Evolutionary conservation across 805 yeast genomes (phyloP).

Genomic region (Saccharomyces kudriavzevii): DNA sequence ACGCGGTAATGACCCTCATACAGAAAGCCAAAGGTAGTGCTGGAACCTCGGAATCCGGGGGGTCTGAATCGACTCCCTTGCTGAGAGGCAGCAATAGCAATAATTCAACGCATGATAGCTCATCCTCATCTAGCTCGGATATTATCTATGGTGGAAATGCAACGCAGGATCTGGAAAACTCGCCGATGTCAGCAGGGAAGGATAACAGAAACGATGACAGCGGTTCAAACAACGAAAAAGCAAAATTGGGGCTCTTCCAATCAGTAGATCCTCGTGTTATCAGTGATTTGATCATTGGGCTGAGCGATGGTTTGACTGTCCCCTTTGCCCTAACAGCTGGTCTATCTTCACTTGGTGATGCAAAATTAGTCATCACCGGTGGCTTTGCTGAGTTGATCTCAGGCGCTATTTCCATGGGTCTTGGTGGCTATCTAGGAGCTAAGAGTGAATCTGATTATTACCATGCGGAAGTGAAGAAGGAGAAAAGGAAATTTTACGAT

Average conservation of each 20-base stretch:
- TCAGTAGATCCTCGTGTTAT: constrained; percentile 83
- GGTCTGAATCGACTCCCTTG: neutral
- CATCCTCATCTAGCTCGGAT: neutral
- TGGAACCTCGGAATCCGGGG: neutral
- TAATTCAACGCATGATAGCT: neutral
- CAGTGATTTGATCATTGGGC: constrained; percentile 88
- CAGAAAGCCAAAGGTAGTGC: neutral
- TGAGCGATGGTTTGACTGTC: constrained; percentile 91
- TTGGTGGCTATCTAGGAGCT: constrained; percentile 95
- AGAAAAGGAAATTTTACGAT: constrained; percentile 58
- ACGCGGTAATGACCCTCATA: constrained; percentile 14
- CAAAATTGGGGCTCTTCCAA: constrained; percentile 34
- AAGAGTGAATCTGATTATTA: constrained; percentile 76
- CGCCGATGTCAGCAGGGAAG: neutral
- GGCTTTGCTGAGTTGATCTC: constrained; percentile 96
- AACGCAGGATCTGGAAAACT: neutral
- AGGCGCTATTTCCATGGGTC: constrained; percentile 96
- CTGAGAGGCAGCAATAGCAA: neutral
- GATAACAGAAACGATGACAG: neutral
- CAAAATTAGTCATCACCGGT: constrained; percentile 90
- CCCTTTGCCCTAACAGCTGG: constrained; percentile 99
- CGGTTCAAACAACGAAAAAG: neutral
- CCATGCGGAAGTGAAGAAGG: constrained; percentile 60
- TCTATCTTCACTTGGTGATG: constrained; percentile 78
- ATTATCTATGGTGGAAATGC: neutral